Percentiles rank a stretch among this genome's conserved stretches.
These are phyloP conservation scores for Mariannaea elegans DNA, from an alignment of 2,329 filamentous ascomycete genomes.

Conservation along the genomic window DNA sequence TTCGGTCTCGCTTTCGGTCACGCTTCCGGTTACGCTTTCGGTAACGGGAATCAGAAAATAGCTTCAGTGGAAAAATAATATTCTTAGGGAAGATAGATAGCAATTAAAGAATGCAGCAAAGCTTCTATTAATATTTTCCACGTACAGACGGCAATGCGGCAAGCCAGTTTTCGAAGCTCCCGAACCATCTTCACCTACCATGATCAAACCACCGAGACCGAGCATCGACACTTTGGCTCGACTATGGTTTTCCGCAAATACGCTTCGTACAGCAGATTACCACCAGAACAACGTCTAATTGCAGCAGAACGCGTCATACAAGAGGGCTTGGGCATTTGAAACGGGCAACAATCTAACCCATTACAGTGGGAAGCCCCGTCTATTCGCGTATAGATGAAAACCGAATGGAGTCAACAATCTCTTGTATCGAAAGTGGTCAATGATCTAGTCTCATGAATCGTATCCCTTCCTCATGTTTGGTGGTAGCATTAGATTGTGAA, in stretches of 20 bases:
- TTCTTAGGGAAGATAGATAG: neutral
- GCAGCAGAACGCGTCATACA: neutral
- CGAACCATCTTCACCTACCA: neutral
- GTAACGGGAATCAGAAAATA: neutral
- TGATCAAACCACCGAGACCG: neutral
- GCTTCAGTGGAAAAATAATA: neutral
- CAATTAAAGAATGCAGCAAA: neutral
- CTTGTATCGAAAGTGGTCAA: neutral
- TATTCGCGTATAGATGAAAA: neutral
- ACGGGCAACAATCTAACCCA: neutral
- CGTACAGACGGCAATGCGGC: neutral
- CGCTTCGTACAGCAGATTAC: neutral
- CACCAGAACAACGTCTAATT: neutral
- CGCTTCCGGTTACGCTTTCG: neutral
- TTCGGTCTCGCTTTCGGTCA: neutral
- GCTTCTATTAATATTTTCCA: neutral
- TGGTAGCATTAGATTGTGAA: too few relatives aligned
- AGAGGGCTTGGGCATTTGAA: neutral
- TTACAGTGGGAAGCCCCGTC: neutral
- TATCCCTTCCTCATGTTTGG: neutral
- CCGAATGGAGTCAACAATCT: neutral
- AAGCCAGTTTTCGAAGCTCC: constrained; percentile 9
- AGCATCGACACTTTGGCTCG: neutral
- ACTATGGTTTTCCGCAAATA: neutral
- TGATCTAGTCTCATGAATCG: neutral